Evolutionary conservation across 306 rosid genomes (phyloP), one percentile per base, ranked within the genome.

Genomic region (Cajanus cajan): DNA sequence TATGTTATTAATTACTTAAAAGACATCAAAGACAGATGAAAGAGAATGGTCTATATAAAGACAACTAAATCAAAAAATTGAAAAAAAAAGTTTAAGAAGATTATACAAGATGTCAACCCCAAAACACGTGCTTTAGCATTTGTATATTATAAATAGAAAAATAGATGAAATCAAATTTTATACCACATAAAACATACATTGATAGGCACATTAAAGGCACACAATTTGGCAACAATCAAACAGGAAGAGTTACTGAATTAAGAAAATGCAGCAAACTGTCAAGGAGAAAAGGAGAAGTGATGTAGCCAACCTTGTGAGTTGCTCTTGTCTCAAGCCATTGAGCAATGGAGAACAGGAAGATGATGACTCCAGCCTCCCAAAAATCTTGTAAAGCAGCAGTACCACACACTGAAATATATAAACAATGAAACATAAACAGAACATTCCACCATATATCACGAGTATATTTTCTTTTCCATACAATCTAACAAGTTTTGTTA

Each of bases 291-390:
- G 45, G 25, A 45, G 11, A 72, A 55, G 37, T 69, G 33, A 40
- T 25, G 10, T 74, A 12, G 43, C 4, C 11, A 73, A 92, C 98
- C 98, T 90, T 88, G 90, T 89, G 87, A 81, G 92, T 77, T 78
- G 98, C 98, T 65, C 86, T 86, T 25, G 93, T 85, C 74, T 90
- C 92, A 2, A 94, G 93, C 98, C 98, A 94, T 68, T 94, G 94
- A 24, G 96, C 93, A 79, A 89, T 83, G 62, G 90, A 86, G 87
- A 92, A 94, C 19, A 94, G 82, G 79, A 92, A 94, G 57, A 91
- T 94, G 34, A 94, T 90, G 13, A 94, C 80, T 14, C 90, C 98
- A 18, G 96, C 96, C 86, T 94, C 98, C 78, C 86, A 40, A 76
- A 86, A 94, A 75, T 94, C 98, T n/a, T 73, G 62, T 86, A 94